phyloP scores from a whole-genome alignment of 306 rosid species.

The Adenanthera pavonina region DNA sequence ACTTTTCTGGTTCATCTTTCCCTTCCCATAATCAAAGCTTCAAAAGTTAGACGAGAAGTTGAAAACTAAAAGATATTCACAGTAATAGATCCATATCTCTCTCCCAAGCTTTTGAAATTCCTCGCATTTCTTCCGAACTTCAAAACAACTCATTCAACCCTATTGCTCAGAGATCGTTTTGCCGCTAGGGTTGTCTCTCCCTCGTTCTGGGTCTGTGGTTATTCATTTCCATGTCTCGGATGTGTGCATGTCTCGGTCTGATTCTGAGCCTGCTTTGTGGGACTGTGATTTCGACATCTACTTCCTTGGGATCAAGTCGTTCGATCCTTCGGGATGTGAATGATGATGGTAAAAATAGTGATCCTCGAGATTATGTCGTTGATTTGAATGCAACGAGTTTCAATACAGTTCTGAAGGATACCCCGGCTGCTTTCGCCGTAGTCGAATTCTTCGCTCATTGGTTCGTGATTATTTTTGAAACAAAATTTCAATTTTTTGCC shows the following conservation, averaged over 20 bases:
- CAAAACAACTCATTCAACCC: conserved; percentile 39
- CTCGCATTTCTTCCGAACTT: conserved; percentile 36
- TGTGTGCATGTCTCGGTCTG: conserved; percentile 47
- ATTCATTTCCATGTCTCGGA: conserved; percentile 48
- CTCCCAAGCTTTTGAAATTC: conserved; percentile 16
- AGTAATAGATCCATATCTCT: conserved; percentile 39
- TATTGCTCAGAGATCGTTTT: not conserved
- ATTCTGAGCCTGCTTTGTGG: conserved; percentile 47
- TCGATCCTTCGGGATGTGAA: conserved; percentile 67
- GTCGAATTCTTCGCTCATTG: conserved; percentile 93
- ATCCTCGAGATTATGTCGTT: conserved; percentile 69
- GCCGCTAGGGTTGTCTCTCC: not conserved
- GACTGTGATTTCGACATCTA: conserved; percentile 42
- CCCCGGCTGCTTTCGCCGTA: conserved; percentile 79
- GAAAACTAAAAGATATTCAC: not conserved
- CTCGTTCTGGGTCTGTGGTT: conserved; percentile 10
- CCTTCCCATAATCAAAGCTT: not conserved
- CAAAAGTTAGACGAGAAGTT: not conserved
- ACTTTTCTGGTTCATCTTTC: not conserved
- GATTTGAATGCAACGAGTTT: conserved; percentile 80
- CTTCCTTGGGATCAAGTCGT: conserved; percentile 60
- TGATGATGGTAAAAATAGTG: conserved; percentile 35
- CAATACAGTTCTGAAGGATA: conserved; percentile 69
- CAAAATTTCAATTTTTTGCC: not conserved
- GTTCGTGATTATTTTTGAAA: conserved; percentile 47